Percentiles rank a stretch among this genome's conserved stretches.
Conservation (phyloP, 1,284 basidiomycete genomes). For the Pulveroboletus sp. region DNA sequence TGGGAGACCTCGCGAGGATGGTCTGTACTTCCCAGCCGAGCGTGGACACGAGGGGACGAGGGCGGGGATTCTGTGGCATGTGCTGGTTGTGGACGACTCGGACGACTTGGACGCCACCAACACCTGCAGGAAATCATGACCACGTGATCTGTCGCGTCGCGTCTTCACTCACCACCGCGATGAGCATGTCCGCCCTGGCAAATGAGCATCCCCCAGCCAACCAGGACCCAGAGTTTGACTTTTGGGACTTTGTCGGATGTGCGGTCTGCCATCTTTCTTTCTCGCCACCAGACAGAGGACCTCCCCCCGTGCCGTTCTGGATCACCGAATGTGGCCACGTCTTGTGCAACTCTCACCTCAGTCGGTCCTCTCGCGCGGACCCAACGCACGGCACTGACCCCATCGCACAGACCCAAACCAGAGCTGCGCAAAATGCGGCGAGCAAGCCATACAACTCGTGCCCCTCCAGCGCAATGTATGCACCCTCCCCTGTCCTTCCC, state of each 20-base stretch:
- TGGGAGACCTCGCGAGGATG: slow-evolving; percentile 40
- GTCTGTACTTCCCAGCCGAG: slow-evolving; percentile 51
- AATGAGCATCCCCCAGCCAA: slow-evolving; percentile 16
- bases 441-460: slow-evolving; percentile 62
- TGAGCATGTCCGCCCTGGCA: slow-evolving; percentile 40
- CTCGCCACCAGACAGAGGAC: slow-evolving; percentile 45
- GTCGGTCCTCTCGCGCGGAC: slow-evolving; percentile 45
- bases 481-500: slow-evolving; percentile 8
- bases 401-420: slow-evolving; percentile 58
- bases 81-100: not conserved
- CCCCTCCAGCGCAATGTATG: slow-evolving; percentile 72
- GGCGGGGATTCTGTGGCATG: not conserved
- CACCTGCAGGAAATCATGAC: not conserved
- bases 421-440: slow-evolving; percentile 66
- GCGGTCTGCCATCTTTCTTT: slow-evolving; percentile 67
- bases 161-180: not conserved
- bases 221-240: slow-evolving; percentile 49
- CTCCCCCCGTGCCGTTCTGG: slow-evolving; percentile 73
- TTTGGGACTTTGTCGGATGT: slow-evolving; percentile 79
- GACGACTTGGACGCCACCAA: too few species aligned
- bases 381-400: not conserved
- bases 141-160: slow-evolving; percentile 29
- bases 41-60: slow-evolving; percentile 42
- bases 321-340: slow-evolving; percentile 82
- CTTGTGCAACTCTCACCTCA: slow-evolving; percentile 78